Base-by-base conservation (phyloP, 257 asterid genomes). In the Osmanthus fragrans region DNA sequence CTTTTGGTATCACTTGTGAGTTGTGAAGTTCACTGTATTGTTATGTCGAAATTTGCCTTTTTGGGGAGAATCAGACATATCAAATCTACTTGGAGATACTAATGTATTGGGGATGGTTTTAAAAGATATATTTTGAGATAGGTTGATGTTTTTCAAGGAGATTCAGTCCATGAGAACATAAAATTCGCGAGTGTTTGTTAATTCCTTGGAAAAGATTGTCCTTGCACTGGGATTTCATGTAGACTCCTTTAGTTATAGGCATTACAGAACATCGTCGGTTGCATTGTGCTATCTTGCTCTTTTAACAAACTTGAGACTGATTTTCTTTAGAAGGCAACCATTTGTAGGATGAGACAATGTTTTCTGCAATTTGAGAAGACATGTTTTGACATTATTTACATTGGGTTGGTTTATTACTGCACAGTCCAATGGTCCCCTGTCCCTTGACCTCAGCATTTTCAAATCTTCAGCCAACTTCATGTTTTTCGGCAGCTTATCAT, bases 391-490 rank as follows among this genome's bases (percentile, higher is more conserved):
- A 42, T 80, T 29, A 70, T 85, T 77, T 79, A 81, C 34, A 83
- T 84, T 73, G 87, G 86, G 89, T 83, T 86, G 89, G 86, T 85
- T n/a, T n/a, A n/a, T n/a, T n/a, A n/a, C n/a, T n/a, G n/a, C n/a
- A n/a, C n/a, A n/a, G n/a, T n/a, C n/a, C n/a, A n/a, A n/a, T n/a
- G n/a, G n/a, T n/a, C n/a, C 80, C 80, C 69, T 82, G 74, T 42
- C 80, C 80, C n/a, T 82, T 74, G 42, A 77, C 78, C 63, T 84
- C 77, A 72, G 86, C 80, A 75, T 51, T 60, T 71, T 81, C 82
- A 78, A 32, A 82, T 82, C 82, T 71, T 83, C 80, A 70, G 83
- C 81, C 85, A 77, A 81, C 78, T 81, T 73, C 68, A 81, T 86
- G 89, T 81, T 83, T 81, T 86, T 82, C 73, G 78, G 74, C 80